A percentile compares a stretch with the other conserved stretches of the same genome.
These are phyloP conservation scores for Zanthoxylum bungeanum DNA, from an alignment of 345 rosid species.

Conservation along the genomic window DNA sequence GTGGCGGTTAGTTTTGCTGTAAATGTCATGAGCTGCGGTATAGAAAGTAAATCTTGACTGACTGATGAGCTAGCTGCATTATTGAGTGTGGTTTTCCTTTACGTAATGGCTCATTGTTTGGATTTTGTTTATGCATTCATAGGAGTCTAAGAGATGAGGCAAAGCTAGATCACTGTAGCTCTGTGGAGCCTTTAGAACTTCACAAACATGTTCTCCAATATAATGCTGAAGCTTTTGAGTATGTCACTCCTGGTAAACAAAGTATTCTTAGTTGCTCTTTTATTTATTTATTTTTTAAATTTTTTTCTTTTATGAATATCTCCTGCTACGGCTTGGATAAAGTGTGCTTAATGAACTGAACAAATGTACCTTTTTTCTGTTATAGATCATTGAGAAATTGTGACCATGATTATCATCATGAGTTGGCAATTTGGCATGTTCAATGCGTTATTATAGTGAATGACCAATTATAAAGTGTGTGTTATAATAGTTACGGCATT, in stretches of 20 bases:
- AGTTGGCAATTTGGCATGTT: neutral
- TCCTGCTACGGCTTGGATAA: neutral
- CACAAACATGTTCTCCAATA: constrained; percentile 60
- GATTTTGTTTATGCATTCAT: constrained; percentile 12
- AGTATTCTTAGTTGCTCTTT: constrained; percentile 32
- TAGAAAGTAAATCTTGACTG: neutral
- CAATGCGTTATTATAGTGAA: neutral
- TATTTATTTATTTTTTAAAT: neutral
- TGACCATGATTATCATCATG: neutral
- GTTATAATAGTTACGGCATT: too few species aligned
- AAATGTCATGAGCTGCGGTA: neutral
- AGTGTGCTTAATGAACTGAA: neutral
- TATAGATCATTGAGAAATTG: neutral
- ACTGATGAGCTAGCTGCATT: neutral
- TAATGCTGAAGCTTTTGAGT: constrained; percentile 80
- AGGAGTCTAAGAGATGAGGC: constrained; percentile 68
- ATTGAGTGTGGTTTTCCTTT: neutral
- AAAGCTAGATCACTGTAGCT: constrained; percentile 24
- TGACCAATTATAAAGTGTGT: too few species aligned
- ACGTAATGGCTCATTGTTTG: neutral
- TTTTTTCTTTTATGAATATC: neutral
- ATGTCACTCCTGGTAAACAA: constrained; percentile 75
- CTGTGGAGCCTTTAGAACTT: constrained; percentile 52
- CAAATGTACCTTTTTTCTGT: neutral
- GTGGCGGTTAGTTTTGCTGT: neutral